Percentiles rank a stretch among this genome's conserved stretches.
phyloP scores from a whole-genome alignment of 768 basidiomycete species.

The Amanita rubescens region DNA sequence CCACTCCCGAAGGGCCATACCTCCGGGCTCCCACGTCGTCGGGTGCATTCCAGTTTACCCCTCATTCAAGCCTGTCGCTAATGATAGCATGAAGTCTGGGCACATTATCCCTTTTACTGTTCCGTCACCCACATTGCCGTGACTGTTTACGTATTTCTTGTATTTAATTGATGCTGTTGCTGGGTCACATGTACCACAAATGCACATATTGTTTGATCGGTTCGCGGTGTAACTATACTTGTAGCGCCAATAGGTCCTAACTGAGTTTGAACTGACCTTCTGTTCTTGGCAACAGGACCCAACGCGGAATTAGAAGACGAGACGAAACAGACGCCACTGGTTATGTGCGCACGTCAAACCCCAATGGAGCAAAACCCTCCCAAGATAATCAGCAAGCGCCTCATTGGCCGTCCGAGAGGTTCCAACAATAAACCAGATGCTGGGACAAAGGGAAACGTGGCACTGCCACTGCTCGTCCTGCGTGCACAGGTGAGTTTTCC shows the following conservation, averaged over 20 bases:
- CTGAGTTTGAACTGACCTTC: background rate
- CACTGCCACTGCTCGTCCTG: background rate
- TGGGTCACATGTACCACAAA: no score
- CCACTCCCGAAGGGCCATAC: background rate
- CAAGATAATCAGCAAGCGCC: background rate
- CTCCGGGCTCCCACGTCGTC: no score
- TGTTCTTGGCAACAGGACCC: background rate
- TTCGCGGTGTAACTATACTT: background rate
- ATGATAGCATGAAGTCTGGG: no score
- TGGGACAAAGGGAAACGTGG: constrained; percentile 2
- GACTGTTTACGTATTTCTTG: no score
- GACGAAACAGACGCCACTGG: background rate
- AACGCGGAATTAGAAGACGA: background rate
- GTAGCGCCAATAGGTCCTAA: background rate
- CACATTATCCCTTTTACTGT: no score
- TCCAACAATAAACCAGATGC: constrained; percentile 1
- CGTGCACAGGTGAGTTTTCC: background rate
- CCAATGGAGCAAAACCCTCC: background rate
- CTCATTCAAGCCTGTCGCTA: no score
- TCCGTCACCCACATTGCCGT: no score
- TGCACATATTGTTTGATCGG: no score
- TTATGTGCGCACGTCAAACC: background rate
- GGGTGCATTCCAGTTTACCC: no score
- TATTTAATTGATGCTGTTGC: no score
- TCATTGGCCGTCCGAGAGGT: background rate